phyloP scores from a whole-genome alignment of 2,329 filamentous ascomycete species.

The Epichloe brachyelytri region DNA sequence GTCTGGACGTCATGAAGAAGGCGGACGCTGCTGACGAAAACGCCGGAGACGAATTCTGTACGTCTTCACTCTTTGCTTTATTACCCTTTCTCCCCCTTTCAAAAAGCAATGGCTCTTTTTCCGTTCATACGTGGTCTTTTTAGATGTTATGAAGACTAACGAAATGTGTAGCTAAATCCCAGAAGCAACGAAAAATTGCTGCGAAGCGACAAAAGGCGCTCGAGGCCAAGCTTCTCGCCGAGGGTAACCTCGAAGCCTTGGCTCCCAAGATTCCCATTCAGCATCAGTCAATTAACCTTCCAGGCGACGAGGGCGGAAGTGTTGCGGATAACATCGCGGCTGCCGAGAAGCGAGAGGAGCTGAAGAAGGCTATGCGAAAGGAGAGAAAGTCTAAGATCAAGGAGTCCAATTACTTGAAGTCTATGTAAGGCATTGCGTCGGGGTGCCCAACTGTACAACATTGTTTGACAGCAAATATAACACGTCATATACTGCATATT shows the following conservation, averaged over 20 bases:
- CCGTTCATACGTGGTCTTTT: not conserved
- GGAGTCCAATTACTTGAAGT: conserved; percentile 75
- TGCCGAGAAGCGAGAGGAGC: conserved; percentile 40
- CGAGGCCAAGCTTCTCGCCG: conserved; percentile 47
- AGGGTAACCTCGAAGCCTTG: conserved; percentile 53
- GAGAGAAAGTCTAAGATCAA: conserved; percentile 68
- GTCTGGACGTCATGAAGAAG: conserved; percentile 50
- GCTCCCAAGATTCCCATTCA: conserved; percentile 60
- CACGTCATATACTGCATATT: conserved; percentile 14
- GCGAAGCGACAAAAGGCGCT: conserved; percentile 46
- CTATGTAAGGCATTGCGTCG: conserved; percentile 38
- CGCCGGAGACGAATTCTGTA: conserved; percentile 70
- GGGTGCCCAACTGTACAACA: conserved; percentile 8
- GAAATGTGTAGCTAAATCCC: conserved; percentile 56
- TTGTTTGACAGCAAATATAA: conserved; percentile 7
- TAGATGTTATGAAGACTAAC: not conserved
- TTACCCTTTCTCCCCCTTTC: not conserved
- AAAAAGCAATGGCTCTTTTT: not conserved
- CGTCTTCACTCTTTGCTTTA: conserved; percentile 20
- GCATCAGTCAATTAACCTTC: conserved; percentile 67
- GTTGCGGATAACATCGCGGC: conserved; percentile 34
- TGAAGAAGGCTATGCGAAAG: conserved; percentile 59
- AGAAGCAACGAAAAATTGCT: conserved; percentile 63
- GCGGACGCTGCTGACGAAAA: conserved; percentile 36
- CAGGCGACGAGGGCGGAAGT: conserved; percentile 31